Conservation (phyloP, 2,329 filamentous ascomycete species). For the Ophiostoma montium region DNA sequence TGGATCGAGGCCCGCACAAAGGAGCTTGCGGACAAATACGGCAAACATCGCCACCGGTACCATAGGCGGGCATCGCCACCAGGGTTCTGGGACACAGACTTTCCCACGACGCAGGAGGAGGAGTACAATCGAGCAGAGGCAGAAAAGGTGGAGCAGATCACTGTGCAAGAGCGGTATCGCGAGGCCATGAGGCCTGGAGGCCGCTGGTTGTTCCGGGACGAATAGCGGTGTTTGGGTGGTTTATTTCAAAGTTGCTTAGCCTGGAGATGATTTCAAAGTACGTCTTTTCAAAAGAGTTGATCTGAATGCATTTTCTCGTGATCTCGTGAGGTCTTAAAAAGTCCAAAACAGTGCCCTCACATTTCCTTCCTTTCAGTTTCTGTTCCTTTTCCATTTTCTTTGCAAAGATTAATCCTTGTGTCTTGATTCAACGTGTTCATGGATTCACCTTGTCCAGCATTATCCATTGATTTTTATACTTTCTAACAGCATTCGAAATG, state of each 20-base stretch:
- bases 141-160: slow-evolving; percentile 44
- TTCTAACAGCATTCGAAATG: no score
- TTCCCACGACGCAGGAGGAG: slow-evolving; percentile 75
- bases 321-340: no score
- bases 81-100: slow-evolving; percentile 83
- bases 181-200: slow-evolving; percentile 71
- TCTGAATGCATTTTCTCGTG: no score
- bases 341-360: no score
- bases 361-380: no score
- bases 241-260: background rate
- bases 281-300: background rate
- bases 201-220: slow-evolving; percentile 70
- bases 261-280: no score
- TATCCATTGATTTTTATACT: no score
- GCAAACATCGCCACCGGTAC: slow-evolving; percentile 64
- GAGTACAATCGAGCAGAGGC: slow-evolving; percentile 51
- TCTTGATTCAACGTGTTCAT: no score
- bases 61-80: slow-evolving; percentile 60
- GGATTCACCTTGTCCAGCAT: no score
- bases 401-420: no score
- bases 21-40: slow-evolving; percentile 58
- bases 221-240: slow-evolving; percentile 21
- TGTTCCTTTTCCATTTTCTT: no score
- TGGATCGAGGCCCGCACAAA: slow-evolving; percentile 65
- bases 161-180: slow-evolving; percentile 58